Conservation (phyloP, 441 rosid species). For the Arabidopsis lyrata region DNA sequence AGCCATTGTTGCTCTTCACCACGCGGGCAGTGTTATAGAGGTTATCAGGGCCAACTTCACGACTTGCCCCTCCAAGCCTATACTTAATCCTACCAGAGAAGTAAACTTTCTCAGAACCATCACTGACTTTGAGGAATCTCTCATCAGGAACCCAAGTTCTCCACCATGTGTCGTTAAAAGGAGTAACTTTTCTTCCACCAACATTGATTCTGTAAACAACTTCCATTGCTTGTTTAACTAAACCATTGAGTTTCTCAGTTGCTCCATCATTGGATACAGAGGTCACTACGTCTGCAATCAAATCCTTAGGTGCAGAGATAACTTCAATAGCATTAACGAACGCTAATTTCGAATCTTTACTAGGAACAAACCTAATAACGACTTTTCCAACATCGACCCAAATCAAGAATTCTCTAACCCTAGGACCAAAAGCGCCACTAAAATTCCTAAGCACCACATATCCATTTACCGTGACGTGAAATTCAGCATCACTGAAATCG, state of each 20-base stretch:
- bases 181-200: slow-evolving; percentile 80
- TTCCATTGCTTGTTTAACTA: slow-evolving; percentile 65
- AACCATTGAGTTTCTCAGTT: slow-evolving; percentile 50
- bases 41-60: slow-evolving; percentile 77
- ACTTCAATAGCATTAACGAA: slow-evolving; percentile 81
- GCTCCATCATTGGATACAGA: slow-evolving; percentile 46
- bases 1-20: slow-evolving; percentile 55
- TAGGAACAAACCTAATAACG: slow-evolving; percentile 59
- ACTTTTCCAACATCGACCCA: slow-evolving; percentile 56
- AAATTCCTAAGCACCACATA: slow-evolving; percentile 69
- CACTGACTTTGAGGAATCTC: slow-evolving; percentile 52
- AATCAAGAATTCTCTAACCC: slow-evolving; percentile 66
- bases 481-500: slow-evolving; percentile 49
- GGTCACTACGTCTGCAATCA: slow-evolving; percentile 61
- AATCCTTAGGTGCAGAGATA: slow-evolving; percentile 76
- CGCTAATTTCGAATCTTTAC: slow-evolving; percentile 52
- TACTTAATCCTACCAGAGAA: slow-evolving; percentile 66
- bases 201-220: slow-evolving; percentile 62
- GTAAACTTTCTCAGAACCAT: slow-evolving; percentile 47
- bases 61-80: slow-evolving; percentile 65
- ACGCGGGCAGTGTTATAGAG: slow-evolving; percentile 68
- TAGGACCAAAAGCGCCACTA: slow-evolving; percentile 45
- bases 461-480: slow-evolving; percentile 71
- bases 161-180: slow-evolving; percentile 83
- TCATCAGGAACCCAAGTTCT: slow-evolving; percentile 83